Base-by-base conservation (phyloP, 306 rosid species). In the Betula pendula region DNA sequence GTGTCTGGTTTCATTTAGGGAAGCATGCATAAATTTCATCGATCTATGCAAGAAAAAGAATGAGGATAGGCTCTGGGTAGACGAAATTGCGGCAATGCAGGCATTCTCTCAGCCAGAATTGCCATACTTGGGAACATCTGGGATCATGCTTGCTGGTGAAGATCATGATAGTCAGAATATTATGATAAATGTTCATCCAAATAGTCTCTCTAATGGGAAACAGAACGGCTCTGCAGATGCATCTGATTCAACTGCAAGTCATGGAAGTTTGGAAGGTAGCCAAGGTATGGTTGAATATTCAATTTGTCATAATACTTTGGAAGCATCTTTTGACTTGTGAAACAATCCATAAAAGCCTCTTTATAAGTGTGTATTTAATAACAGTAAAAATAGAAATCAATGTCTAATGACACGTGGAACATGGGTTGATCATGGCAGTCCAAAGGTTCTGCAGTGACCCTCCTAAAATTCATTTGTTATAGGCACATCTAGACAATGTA, bases 51-150 rank as follows among this genome's bases (percentile, higher is more conserved):
- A 89, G 80, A 92, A 86, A 82, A 96, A 96, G 99, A 92, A 91
- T 25, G 96, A 96, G 79, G 99, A 96, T 75, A 89, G 91, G 81
- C 90, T 83, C 50, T 96, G 99, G 99, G 87, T 89, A 49, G 98
- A 90, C 81, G 99, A 96, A 84, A 81, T 96, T 73, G 98, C 98
- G 47, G 98, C 98, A 72, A 92, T 96, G 97, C 99, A 96, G 78
- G 92, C 89, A 13, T 79, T 74, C 59, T 63, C 96, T 68, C 99
- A 87, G 74, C 87, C 89, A 35, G 90, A 82, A 58, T 81, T 96
- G 82, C 90, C 98, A 42, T 96, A 87, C 82, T 81, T 89, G 68
- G 88, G 86, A 72, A 89, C 91, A 69, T 89, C 98, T 20, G 99
- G 97, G 75, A 92, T 96, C 78, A 67, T 89, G 71, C 97, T 96